Base-by-base conservation (phyloP, 305 asterid species). In the Fraxinus angustifolia region DNA sequence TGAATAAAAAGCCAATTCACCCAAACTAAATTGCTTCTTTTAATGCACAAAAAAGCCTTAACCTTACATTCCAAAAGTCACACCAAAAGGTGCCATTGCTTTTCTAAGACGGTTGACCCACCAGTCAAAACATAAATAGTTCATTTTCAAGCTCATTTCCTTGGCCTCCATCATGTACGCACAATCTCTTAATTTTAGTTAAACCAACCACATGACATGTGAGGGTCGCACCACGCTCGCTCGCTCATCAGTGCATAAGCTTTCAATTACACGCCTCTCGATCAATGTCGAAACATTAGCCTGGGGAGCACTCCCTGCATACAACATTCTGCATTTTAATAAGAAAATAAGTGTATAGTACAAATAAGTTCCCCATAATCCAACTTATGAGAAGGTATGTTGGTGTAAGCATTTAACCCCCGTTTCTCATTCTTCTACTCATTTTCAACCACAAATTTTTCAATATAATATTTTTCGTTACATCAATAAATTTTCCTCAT, bases 21-120 rank as follows among this genome's bases (percentile, higher is more conserved):
- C 8, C 8, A 94, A 89, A 83, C 86, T 75, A 87, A 87, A 82
- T 90, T 88, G 81, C 88, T 84, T 82, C 97, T 94, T 93, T 93
- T 93, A 80, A 91, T 88, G 95, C 91, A 88, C 48, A 75, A 79
- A 87, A 88, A 91, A 89, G 60, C 60, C 60, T n/a, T 53, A n/a
- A n/a, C 23, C 23, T 53, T 53, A 5, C 62, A 53, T 53, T 53
- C 62, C 23, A 53, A 53, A 53, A 53, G 94, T 90, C 88, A 86
- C 85, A 31, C 81, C 84, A 89, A 83, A 83, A 89, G 89, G 87
- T 84, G 88, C 85, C 79, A 79, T 81, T 84, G 79, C 83, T 86
- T 53, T 53, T 53, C 62, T 53, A 53, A 53, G 80, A 85, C 79
- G n/a, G 8, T 53, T 84, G 89, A 85, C 83, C 10, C 23, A n/a